Evolutionary conservation across 148 eudicot species (phyloP).

Genomic region (Rhododendron mucronatum): DNA sequence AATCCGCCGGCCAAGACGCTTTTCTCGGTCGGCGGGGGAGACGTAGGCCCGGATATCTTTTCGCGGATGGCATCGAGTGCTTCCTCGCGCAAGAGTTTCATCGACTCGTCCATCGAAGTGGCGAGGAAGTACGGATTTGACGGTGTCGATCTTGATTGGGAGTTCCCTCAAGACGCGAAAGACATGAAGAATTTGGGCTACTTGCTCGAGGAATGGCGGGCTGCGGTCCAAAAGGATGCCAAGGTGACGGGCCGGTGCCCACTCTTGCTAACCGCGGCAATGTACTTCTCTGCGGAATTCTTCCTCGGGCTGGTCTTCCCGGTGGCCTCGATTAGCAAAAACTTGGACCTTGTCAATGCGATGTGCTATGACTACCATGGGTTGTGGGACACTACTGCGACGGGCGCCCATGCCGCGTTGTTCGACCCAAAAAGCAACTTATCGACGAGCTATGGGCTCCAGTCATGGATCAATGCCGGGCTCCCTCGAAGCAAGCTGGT

Average conservation of each 20-base stretch:
- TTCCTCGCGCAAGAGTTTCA: slow-evolving; percentile 25
- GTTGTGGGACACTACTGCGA: slow-evolving; percentile 31
- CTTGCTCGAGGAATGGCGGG: slow-evolving; percentile 44
- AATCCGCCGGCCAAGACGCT: slow-evolving; percentile 31
- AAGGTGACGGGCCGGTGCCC: slow-evolving; percentile 13
- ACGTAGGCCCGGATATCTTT: slow-evolving; percentile 4
- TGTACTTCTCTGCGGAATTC: slow-evolving; percentile 31
- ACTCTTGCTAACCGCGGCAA: slow-evolving; percentile 43
- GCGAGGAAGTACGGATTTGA: slow-evolving; percentile 42
- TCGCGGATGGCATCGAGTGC: slow-evolving; percentile 22
- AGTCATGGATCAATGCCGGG: slow-evolving; percentile 40
- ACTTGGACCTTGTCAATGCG: slow-evolving; percentile 42
- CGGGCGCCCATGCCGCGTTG: slow-evolving; percentile 41
- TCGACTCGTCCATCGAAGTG: slow-evolving; percentile 34
- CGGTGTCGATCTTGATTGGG: slow-evolving; percentile 55
- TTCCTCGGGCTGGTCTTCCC: slow-evolving; percentile 23
- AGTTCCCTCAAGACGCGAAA: slow-evolving; percentile 24
- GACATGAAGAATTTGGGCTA: slow-evolving; percentile 32
- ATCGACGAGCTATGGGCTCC: slow-evolving; percentile 44
- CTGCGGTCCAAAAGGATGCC: slow-evolving; percentile 34
- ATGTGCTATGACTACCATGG: slow-evolving; percentile 51
- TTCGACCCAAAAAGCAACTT: slow-evolving; percentile 32
- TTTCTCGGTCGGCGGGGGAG: slow-evolving; percentile 42
- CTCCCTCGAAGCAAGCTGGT: slow-evolving; percentile 33
- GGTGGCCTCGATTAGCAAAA: slow-evolving; percentile 22